These are phyloP conservation scores for Penicillium bialowiezense DNA, from an alignment of 495 filamentous ascomycete species.

Conservation along the genomic window DNA sequence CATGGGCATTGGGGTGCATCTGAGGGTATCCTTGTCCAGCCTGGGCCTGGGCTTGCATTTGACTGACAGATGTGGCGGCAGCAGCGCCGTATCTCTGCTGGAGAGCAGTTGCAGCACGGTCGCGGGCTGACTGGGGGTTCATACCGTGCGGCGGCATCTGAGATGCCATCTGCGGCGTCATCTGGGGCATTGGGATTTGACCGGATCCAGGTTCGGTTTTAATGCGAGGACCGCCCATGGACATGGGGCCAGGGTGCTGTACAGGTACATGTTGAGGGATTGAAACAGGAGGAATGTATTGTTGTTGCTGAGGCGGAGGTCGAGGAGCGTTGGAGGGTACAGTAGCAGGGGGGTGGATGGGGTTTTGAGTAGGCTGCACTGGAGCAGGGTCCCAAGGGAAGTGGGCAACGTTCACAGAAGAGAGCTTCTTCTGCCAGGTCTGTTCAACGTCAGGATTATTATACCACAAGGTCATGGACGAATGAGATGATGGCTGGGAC, in stretches of 20 bases:
- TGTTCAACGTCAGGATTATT: conserved; percentile 40
- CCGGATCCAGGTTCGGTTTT: conserved; percentile 71
- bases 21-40: conserved; percentile 45
- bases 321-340: conserved; percentile 61
- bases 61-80: conserved; percentile 68
- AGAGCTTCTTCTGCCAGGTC: conserved; percentile 92
- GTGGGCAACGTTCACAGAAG: conserved; percentile 72
- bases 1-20: conserved; percentile 42
- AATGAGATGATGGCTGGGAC: conserved; percentile 12
- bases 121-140: conserved; percentile 53
- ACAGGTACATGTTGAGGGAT: conserved; percentile 32
- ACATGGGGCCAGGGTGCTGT: not conserved
- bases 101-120: conserved; percentile 65
- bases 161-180: conserved; percentile 22
- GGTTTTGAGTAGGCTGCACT: conserved; percentile 39
- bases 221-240: conserved; percentile 52
- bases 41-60: conserved; percentile 51
- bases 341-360: conserved; percentile 44
- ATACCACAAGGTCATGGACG: conserved; percentile 5
- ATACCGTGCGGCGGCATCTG: conserved; percentile 32
- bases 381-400: conserved; percentile 94
- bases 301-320: conserved; percentile 30
- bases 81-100: conserved; percentile 68
- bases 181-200: conserved; percentile 38
- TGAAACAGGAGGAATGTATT: conserved; percentile 32